phyloP scores from a whole-genome alignment of 2,329 filamentous ascomycete species.

The Hypoxylon sp. region DNA sequence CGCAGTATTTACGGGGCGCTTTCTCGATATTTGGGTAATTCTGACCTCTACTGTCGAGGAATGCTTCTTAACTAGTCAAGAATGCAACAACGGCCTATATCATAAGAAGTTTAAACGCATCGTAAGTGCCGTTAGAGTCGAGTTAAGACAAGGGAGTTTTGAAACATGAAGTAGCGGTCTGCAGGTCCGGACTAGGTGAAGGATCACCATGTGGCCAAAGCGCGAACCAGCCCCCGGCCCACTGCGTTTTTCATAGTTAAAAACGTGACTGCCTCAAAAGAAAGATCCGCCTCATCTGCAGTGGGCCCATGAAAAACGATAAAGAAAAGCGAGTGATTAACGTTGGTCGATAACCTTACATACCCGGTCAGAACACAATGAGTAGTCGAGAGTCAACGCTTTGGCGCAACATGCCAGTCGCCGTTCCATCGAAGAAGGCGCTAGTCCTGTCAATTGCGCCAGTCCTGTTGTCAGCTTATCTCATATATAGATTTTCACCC shows the following conservation, averaged over 20 bases:
- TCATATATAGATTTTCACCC: slow-evolving; percentile 38
- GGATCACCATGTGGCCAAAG: slow-evolving; percentile 30
- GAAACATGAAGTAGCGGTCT: slow-evolving; percentile 35
- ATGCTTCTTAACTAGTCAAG: background rate
- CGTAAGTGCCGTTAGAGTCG: slow-evolving; percentile 24
- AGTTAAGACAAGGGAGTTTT: slow-evolving; percentile 14
- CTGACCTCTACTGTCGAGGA: background rate
- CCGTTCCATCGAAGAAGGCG: slow-evolving; percentile 31
- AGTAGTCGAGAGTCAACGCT: slow-evolving; percentile 2
- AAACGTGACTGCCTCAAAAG: slow-evolving; percentile 34
- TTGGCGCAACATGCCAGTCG: slow-evolving; percentile 15
- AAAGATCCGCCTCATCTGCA: slow-evolving; percentile 20
- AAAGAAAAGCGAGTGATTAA: slow-evolving; percentile 16
- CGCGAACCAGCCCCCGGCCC: slow-evolving; percentile 19
- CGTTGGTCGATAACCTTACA: slow-evolving; percentile 13
- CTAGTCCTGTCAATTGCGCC: slow-evolving; percentile 38
- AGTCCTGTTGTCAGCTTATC: slow-evolving; percentile 35
- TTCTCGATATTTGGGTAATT: background rate
- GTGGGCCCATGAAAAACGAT: slow-evolving; percentile 24
- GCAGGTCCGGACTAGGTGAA: slow-evolving; percentile 16
- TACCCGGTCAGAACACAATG: background rate
- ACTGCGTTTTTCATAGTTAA: slow-evolving; percentile 28
- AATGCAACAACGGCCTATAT: slow-evolving; percentile 3
- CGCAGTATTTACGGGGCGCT: background rate
- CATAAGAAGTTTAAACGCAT: slow-evolving; percentile 17